These are phyloP conservation scores for Conticribra guillardii DNA, from an alignment of 108 stramenopile genomes.

Conservation along the genomic window DNA sequence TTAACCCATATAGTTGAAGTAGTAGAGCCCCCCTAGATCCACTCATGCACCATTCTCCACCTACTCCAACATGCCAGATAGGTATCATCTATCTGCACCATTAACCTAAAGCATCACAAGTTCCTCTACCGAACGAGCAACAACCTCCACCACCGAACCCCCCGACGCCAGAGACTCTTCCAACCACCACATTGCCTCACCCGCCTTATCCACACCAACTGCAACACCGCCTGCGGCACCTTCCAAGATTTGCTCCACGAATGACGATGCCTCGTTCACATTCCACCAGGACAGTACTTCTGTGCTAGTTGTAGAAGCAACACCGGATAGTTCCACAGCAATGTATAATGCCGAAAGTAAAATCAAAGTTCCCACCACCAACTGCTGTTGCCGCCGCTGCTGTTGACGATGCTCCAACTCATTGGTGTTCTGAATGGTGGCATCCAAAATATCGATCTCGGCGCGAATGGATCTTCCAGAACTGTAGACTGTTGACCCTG, in stretches of 20 bases:
- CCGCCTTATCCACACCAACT: conserved; percentile 18
- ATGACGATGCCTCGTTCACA: neutral
- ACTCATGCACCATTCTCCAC: no score
- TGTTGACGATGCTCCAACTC: no score
- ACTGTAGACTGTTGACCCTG: conserved; percentile 37
- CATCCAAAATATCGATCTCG: conserved; percentile 32
- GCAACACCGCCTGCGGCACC: conserved; percentile 14
- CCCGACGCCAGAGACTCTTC: conserved; percentile 17
- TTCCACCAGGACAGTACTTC: conserved; percentile 1
- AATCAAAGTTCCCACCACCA: conserved; percentile 10
- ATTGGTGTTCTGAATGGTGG: no score
- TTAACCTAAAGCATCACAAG: no score
- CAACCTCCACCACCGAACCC: conserved; percentile 11
- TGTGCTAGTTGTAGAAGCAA: neutral
- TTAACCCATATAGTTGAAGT: no score
- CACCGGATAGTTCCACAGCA: conserved; percentile 14
- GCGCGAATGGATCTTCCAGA: conserved; percentile 37
- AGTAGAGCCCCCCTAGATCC: no score
- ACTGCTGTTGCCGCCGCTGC: neutral
- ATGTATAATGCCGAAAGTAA: conserved; percentile 5
- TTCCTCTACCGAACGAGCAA: conserved; percentile 24
- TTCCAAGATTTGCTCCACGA: neutral
- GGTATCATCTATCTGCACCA: no score
- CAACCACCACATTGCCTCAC: conserved; percentile 30
- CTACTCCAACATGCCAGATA: no score